Evolutionary conservation across 1,284 basidiomycete genomes (phyloP), one percentile per base, ranked within the genome.

Genomic region (Ustilago cynodontis): DNA sequence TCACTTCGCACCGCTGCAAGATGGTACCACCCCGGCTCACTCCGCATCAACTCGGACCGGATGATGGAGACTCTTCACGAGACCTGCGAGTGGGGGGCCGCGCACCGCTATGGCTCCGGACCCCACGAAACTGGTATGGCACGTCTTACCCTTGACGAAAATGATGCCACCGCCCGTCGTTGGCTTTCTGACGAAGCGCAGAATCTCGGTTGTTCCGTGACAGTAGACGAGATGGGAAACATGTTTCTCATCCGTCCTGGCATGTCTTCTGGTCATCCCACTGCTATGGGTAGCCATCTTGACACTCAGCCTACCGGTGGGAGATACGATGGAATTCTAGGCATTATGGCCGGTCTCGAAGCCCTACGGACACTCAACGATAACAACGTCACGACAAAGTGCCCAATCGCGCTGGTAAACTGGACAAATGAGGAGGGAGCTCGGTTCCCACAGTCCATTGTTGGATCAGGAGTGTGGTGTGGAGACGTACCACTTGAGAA

Each of bases 391-490:
- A 35, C 59, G 22, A 72, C 70, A 8, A 51, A 77, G 39, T 70
- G 58, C 29, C 70, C 74, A 0, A 45, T 72, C 1, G 74, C 74
- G 8, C 50, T 77, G 37, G 47, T 77, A 29, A 72, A 72, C 24
- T 77, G 74, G 74, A 77, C 74, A 5, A 77, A 77, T 45, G 74
- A 77, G 39, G 74, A 77, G 33, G 74, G 74, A 13, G 67, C 67
- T 1, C 29, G 74, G 1, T 77, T 72, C 10, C 67, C 70, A 0
- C 65, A 70, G 53, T 79, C 80, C 16, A 80, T 84, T 71, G 69
- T 83, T 24, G 82, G 80, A 0, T 81, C 79, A 6, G 80, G 70
- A 0, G 82, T 85, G 2, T 86, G 82, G 83, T 76, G 84, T 31
- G 59, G 59, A 6, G 65, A 76, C 47, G 69, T 76, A 1, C 69